Percentiles rank a stretch among this genome's conserved stretches.
These are phyloP conservation scores for Ampelocalamus luodianensis DNA, from an alignment of 176 grass and related monocot genomes.

Conservation along the genomic window DNA sequence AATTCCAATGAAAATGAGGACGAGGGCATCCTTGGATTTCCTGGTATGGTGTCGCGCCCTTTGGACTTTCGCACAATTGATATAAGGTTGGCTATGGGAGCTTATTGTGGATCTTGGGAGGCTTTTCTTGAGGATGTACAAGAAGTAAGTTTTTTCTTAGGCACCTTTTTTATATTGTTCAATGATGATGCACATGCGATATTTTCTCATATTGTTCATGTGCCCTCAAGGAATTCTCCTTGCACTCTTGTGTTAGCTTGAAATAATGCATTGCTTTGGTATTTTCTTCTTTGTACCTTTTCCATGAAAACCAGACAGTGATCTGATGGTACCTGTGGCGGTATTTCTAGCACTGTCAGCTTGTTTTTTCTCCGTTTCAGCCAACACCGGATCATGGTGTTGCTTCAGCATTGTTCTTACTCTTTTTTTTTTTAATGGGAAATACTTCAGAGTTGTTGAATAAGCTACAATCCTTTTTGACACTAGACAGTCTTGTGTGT, in stretches of 20 bases:
- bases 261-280: conserved; percentile 4
- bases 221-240: conserved; percentile 24
- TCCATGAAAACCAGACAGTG: not conserved
- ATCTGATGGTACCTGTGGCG: not conserved
- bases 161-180: conserved; percentile 41
- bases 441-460: not conserved
- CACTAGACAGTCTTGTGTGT: not conserved
- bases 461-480: conserved; percentile 18
- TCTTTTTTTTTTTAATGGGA: not conserved
- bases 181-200: not conserved
- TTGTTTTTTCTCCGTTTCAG: conserved; percentile 2
- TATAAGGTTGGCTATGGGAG: conserved; percentile 86
- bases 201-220: conserved; percentile 8
- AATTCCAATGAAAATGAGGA: conserved; percentile 93
- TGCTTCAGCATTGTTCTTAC: conserved; percentile 12
- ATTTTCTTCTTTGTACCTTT: not conserved
- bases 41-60: conserved; percentile 92
- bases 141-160: conserved; percentile 64
- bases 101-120: conserved; percentile 82
- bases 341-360: not conserved
- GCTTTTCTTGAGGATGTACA: conserved; percentile 92
- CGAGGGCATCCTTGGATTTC: conserved; percentile 96
- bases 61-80: conserved; percentile 98
- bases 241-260: conserved; percentile 20
- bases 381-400: conserved; percentile 19